Evolutionary conservation across 306 rosid species (phyloP), one percentile per base, ranked within the genome.

Genomic region (Cicer chorassanicum): DNA sequence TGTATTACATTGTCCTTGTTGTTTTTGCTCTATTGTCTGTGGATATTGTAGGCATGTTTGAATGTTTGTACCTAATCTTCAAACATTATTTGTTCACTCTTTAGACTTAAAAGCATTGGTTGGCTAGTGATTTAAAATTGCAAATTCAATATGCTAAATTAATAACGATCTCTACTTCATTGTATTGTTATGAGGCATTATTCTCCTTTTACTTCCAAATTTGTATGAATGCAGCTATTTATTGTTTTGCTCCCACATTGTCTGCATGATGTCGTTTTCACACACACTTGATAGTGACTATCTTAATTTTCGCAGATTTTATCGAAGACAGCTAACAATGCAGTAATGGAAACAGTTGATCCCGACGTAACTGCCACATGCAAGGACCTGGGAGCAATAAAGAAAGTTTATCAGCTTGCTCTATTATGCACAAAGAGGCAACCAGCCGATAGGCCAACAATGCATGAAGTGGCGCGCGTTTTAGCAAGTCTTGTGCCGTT

Each of bases 261-360:
- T 74, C 34, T 63, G 39, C 13, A 18, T 50, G 12, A 68, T 40
- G 14, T 54, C 42, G 55, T 66, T 70, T 48, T 68, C 44, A 44
- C 39, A 36, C 13, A 14, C 6, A 41, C 29, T 41, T 10, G 42
- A 49, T 68, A 8, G 1, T 40, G 12, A 53, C 64, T 11, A 53
- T 53, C 13, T 41, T 34, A 36, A 56, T 19, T 51, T 79, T 13
- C 41, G 39, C 83, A 94, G 99, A 91, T 94, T 68, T 70, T 92
- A 76, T 88, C 99, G 19, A 94, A 94, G 86, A 85, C 97, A 7
- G 92, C 88, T 38, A 86, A 75, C 82, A 83, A 94, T 78, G 92
- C 95, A 11, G 99, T 92, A 1, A 92, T 94, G 99, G 99, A 94
- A 84, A 89, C 99, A 0, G 91, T 86, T 12, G 96, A 94, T 83